phyloP scores from a whole-genome alignment of 352 stramenopile species.

The Pythium dissotocum region DNA sequence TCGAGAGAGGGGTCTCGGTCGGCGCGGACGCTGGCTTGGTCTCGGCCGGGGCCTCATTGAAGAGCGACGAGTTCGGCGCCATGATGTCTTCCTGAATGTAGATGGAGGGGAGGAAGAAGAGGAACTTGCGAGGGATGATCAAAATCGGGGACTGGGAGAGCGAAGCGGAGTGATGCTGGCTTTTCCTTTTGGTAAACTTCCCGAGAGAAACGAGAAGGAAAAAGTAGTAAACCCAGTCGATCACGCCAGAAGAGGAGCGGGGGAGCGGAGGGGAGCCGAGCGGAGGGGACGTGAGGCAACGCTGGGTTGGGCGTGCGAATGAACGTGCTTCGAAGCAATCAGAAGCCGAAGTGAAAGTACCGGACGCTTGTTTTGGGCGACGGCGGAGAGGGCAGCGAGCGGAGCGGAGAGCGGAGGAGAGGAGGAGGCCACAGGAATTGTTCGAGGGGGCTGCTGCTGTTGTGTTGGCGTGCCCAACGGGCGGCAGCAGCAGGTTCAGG shows the following conservation, averaged over 20 bases:
- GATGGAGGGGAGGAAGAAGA: background rate
- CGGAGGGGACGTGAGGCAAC: slow-evolving; percentile 5
- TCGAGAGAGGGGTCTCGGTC: slow-evolving; percentile 36
- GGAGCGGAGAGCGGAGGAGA: background rate
- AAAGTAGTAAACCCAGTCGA: slow-evolving; percentile 20
- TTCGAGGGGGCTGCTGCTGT: background rate
- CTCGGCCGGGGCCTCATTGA: slow-evolving; percentile 50
- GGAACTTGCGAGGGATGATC: slow-evolving; percentile 26
- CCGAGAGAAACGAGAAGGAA: slow-evolving; percentile 20
- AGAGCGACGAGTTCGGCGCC: slow-evolving; percentile 66
- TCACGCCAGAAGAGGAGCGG: background rate
- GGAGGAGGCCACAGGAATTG: slow-evolving; percentile 12
- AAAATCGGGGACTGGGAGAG: slow-evolving; percentile 43
- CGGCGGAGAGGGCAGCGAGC: background rate
- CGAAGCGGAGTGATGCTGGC: slow-evolving; percentile 24
- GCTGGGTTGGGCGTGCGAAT: slow-evolving; percentile 6
- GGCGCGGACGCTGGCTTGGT: slow-evolving; percentile 44
- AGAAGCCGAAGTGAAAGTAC: slow-evolving; percentile 36
- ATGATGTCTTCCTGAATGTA: slow-evolving; percentile 29
- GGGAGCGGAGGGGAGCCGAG: background rate
- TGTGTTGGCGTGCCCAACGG: slow-evolving; percentile 22
- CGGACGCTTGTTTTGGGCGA: slow-evolving; percentile 1
- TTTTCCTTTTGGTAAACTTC: slow-evolving; percentile 19
- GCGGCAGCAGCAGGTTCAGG: slow-evolving; percentile 27
- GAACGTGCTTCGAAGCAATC: slow-evolving; percentile 31